Evolutionary conservation across 805 yeast species (phyloP).

Genomic region (Ogataea haglerorum): DNA sequence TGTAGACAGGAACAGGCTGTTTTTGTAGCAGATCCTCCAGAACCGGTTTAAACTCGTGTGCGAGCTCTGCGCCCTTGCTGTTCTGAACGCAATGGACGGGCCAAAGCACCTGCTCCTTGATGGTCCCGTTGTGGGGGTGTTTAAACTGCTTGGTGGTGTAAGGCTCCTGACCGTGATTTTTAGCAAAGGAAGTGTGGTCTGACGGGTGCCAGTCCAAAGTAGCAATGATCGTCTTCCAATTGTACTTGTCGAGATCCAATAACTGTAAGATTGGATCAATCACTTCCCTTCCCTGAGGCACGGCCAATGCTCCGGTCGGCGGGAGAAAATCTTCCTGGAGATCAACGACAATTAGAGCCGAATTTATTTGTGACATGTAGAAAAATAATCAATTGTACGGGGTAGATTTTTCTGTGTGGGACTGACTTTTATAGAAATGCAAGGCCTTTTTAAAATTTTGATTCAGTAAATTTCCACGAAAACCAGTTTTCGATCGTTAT

Average conservation of each 20-base stretch:
- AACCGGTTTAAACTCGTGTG: constrained; percentile 42
- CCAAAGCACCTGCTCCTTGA: constrained; percentile 60
- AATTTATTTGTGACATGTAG: constrained; percentile 14
- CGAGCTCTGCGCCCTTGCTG: constrained; percentile 63
- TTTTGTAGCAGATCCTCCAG: constrained; percentile 27
- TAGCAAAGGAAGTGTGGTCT: constrained; percentile 79
- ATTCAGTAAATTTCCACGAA: neutral
- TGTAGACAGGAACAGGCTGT: constrained; percentile 35
- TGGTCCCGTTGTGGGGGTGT: constrained; percentile 44
- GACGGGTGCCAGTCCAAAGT: constrained; percentile 89
- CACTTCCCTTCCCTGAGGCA: constrained; percentile 56
- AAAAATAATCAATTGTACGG: neutral
- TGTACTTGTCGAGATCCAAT: constrained; percentile 35
- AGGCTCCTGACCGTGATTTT: constrained; percentile 52
- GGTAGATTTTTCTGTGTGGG: constrained; percentile 2
- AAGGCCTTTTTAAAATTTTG: neutral
- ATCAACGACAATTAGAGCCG: constrained; percentile 75
- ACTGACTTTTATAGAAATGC: neutral
- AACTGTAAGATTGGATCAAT: constrained; percentile 51
- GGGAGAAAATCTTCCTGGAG: constrained; percentile 86
- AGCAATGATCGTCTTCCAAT: constrained; percentile 65
- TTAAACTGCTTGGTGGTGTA: constrained; percentile 46
- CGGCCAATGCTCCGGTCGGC: constrained; percentile 74
- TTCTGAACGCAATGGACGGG: constrained; percentile 87
- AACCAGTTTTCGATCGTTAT: too few relatives aligned